A percentile compares a stretch with the other conserved stretches of the same genome.
phyloP scores from a whole-genome alignment of 495 filamentous ascomycete species.

The Pseudotulostoma volvatum region DNA sequence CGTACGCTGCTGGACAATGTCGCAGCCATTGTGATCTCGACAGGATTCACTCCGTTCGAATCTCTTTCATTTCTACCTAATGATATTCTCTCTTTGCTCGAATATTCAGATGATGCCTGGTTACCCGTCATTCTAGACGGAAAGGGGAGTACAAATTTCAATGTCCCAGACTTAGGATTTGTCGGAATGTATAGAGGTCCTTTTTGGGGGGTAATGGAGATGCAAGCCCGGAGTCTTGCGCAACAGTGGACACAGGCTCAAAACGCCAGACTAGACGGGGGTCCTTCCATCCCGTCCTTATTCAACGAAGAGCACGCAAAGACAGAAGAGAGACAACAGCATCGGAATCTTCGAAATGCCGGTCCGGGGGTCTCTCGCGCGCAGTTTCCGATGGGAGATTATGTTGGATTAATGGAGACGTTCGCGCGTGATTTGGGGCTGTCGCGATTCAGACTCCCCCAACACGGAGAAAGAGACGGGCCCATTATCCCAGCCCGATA shows the following conservation, averaged over 20 bases:
- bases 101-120: constrained; percentile 38
- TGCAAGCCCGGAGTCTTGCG: constrained; percentile 58
- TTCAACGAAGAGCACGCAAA: constrained; percentile 5
- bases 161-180: constrained; percentile 52
- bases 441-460: constrained; percentile 2
- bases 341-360: constrained; percentile 13
- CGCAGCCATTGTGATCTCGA: constrained; percentile 54
- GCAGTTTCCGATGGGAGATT: constrained; percentile 73
- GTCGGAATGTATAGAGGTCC: constrained; percentile 76
- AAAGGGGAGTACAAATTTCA: constrained; percentile 42
- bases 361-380: constrained; percentile 24
- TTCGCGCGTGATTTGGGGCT: constrained; percentile 39
- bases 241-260: constrained; percentile 17
- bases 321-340: constrained; percentile 10
- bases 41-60: constrained; percentile 50
- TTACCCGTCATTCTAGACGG: constrained; percentile 55
- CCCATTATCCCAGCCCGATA: constrained; percentile 26
- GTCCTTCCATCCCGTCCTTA: constrained; percentile 1
- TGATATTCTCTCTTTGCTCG: constrained; percentile 37
- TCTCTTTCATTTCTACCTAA: constrained; percentile 44
- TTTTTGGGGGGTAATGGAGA: constrained; percentile 77
- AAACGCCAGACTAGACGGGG: neutral
- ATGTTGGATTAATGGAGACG: constrained; percentile 60
- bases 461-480: constrained; percentile 6
- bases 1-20: constrained; percentile 32